Percentiles rank a stretch among this genome's conserved stretches.
These are phyloP conservation scores for Stachybotrys elegans DNA, from an alignment of 2,329 filamentous ascomycete genomes.

Conservation along the genomic window DNA sequence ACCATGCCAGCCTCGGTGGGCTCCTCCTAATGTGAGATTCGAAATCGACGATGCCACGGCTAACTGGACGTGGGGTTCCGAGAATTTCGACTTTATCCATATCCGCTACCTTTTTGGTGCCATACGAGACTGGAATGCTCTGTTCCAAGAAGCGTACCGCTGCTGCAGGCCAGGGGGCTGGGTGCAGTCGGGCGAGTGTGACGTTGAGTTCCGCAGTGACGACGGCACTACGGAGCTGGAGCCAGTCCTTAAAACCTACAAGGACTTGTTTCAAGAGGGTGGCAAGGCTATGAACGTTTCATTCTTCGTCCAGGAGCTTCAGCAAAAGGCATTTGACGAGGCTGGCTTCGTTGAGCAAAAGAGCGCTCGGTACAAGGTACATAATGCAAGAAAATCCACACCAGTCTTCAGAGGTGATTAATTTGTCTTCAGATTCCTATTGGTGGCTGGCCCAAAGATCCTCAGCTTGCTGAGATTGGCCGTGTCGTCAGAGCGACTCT, in stretches of 20 bases:
- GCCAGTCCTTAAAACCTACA: slow-evolving; percentile 10
- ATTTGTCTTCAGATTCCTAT: no score
- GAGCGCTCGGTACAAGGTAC: no score
- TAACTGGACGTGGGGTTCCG: slow-evolving; percentile 20
- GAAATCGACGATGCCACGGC: slow-evolving; percentile 21
- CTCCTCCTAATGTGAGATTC: neutral
- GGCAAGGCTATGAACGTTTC: slow-evolving; percentile 9
- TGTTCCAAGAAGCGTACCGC: slow-evolving; percentile 45
- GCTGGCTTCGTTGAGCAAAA: no score
- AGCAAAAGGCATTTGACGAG: slow-evolving; percentile 11
- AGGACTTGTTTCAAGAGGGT: slow-evolving; percentile 11
- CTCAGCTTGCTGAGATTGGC: no score
- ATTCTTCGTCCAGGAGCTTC: slow-evolving; percentile 13
- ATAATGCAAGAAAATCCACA: no score
- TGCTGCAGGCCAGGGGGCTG: slow-evolving; percentile 52
- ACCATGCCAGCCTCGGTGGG: neutral
- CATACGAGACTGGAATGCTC: slow-evolving; percentile 48
- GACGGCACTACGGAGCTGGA: slow-evolving; percentile 13
- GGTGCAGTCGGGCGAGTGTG: slow-evolving; percentile 26
- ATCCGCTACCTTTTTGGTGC: slow-evolving; percentile 51
- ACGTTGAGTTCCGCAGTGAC: no score
- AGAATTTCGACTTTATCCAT: slow-evolving; percentile 55
- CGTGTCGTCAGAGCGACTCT: no score
- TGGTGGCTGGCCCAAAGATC: no score
- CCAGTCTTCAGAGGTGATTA: no score